Evolutionary conservation across 2,329 filamentous ascomycete species (phyloP).

Genomic region (Dactylonectria macrodidyma): DNA sequence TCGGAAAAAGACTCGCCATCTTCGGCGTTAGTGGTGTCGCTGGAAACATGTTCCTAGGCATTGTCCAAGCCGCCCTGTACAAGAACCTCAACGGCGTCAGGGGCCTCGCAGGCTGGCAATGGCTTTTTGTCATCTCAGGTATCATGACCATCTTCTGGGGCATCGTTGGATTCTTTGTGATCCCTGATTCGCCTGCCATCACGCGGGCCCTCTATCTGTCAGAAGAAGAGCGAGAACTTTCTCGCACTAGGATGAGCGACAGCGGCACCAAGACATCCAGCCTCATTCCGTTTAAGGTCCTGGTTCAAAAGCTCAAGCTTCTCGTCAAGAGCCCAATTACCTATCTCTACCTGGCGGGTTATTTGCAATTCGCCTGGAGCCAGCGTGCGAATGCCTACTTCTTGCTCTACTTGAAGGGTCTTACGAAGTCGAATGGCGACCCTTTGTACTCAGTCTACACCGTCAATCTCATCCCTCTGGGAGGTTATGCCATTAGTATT

Average conservation of each 20-base stretch:
- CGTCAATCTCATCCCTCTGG: conserved; percentile 67
- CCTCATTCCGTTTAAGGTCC: conserved; percentile 36
- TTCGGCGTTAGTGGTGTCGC: conserved; percentile 44
- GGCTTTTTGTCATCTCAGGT: conserved; percentile 42
- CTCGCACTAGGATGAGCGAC: conserved; percentile 36
- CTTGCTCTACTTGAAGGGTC: conserved; percentile 53
- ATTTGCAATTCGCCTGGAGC: conserved; percentile 53
- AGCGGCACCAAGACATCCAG: conserved; percentile 37
- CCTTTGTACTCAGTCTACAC: conserved; percentile 54
- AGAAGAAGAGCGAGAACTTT: conserved; percentile 28
- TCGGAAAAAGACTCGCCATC: conserved; percentile 42
- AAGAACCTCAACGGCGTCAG: conserved; percentile 39
- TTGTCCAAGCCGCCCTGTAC: conserved; percentile 41
- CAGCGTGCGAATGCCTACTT: conserved; percentile 57
- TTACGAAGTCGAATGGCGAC: conserved; percentile 27
- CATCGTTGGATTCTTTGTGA: conserved; percentile 35
- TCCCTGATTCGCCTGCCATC: conserved; percentile 42
- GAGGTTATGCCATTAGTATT: conserved; percentile 56
- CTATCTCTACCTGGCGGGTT: conserved; percentile 52
- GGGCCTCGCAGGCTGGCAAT: conserved; percentile 43
- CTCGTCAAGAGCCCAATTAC: conserved; percentile 36
- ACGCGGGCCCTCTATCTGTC: conserved; percentile 39
- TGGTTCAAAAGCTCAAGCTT: conserved; percentile 36
- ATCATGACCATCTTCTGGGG: conserved; percentile 43
- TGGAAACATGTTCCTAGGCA: conserved; percentile 45